Base-by-base conservation (phyloP, 1,284 basidiomycete genomes). In the Ceratobasidium theobromae region DNA sequence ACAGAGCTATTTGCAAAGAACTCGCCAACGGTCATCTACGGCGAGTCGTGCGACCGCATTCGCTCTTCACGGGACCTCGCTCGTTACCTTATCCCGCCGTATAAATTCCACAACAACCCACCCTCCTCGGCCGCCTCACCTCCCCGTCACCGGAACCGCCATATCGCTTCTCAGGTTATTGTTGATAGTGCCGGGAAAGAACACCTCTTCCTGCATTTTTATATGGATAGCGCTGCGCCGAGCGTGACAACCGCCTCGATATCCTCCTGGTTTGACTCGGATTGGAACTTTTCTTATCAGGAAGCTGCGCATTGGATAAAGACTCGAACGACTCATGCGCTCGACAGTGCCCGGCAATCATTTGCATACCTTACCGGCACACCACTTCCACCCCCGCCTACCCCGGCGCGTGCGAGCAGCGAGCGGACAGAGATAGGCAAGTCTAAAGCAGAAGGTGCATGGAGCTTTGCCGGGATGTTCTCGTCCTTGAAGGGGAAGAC, bases 21-120 rank as follows among this genome's bases (percentile, higher is more conserved):
- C 77, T 95, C 93, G 30, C 92, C 94, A 1, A 93, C 92, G 1
- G 92, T 95, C 30, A 79, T 97, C 55, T 95, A 94, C 74, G 85
- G 85, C 43, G 86, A 93, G 70, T 91, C 93, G 12, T 94, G 93
- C 75, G 87, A 94, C 68, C 83, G 86, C 66, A 91, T 97, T 69
- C 86, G 89, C 71, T 79, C 82, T 6, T 94, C 91, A 27, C 77
- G 84, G 32, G 73, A 92, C 88, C 80, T 91, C 49, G 77, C 82
- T 53, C 83, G 82, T 75, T 84, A 87, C 72, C 79, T 92, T 33
- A 82, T 82, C 53, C 81, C 81, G 4, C 84, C 87, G 6, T 78
- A 89, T 28, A 77, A 79, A 21, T 92, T 91, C 74, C 87, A 91
- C 74, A 91, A 88, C 73, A 89, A 87, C 69, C 86, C 88, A 0